phyloP scores from a whole-genome alignment of 2,329 filamentous ascomycete species.

The Albifimbria verrucaria region DNA sequence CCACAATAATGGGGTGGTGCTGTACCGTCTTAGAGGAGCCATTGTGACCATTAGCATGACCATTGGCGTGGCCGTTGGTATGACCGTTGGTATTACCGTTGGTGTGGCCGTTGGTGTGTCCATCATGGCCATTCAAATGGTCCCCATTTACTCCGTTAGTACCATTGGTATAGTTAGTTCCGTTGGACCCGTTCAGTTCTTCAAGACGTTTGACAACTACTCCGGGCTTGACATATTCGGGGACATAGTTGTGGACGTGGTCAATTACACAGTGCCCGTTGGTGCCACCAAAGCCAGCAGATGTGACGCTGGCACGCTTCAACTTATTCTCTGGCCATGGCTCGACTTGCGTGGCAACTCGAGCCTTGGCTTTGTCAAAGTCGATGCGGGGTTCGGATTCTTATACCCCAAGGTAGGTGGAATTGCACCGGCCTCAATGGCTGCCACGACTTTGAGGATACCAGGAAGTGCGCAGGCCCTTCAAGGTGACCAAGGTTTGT shows the following conservation, averaged over 20 bases:
- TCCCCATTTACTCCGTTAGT: background rate
- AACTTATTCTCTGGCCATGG: background rate
- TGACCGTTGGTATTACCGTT: background rate
- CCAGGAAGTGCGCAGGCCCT: background rate
- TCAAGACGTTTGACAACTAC: too few species aligned
- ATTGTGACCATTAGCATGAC: background rate
- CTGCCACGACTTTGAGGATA: background rate
- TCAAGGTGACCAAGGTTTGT: background rate
- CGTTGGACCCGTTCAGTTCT: too few species aligned
- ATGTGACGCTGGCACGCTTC: background rate
- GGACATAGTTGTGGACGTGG: background rate
- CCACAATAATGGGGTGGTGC: background rate
- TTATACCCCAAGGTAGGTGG: background rate
- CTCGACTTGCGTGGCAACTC: background rate
- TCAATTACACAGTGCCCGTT: conserved; percentile 1
- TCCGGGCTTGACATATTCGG: background rate
- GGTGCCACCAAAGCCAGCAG: conserved; percentile 1
- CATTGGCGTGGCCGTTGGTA: background rate
- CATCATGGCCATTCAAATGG: background rate
- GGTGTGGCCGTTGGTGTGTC: background rate
- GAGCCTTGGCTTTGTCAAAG: background rate
- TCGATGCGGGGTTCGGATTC: background rate
- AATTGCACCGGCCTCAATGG: background rate
- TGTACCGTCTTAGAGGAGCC: background rate
- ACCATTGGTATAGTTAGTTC: background rate